These are phyloP conservation scores for Tuber borchii DNA, from an alignment of 495 filamentous ascomycete genomes.

Conservation along the genomic window DNA sequence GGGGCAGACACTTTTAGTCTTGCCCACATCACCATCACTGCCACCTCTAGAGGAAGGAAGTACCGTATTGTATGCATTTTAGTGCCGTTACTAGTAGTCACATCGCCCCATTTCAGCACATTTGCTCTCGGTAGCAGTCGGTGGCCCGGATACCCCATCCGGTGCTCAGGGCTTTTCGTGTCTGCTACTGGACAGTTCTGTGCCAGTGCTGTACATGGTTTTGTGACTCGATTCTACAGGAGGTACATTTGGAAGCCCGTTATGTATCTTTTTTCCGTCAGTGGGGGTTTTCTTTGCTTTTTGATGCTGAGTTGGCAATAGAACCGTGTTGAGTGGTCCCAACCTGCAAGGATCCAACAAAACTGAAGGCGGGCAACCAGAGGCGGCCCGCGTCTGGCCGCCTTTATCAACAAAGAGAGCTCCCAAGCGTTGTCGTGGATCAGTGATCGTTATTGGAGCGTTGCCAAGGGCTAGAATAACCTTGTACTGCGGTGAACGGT, in stretches of 20 bases:
- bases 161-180: not conserved
- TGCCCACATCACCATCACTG: not conserved
- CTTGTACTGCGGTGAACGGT: not conserved
- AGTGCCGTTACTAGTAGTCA: not conserved
- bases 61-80: not conserved
- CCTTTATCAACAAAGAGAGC: not conserved
- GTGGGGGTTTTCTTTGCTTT: slow-evolving; percentile 3
- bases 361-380: not conserved
- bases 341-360: slow-evolving; percentile 1
- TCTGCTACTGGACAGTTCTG: not conserved
- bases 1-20: not conserved
- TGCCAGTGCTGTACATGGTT: slow-evolving; percentile 1
- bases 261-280: not conserved
- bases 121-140: not conserved
- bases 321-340: not conserved
- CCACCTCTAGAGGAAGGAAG: not conserved
- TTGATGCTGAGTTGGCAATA: not conserved
- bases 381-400: slow-evolving; percentile 5
- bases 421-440: not conserved
- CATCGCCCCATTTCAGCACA: not conserved
- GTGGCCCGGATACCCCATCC: not conserved
- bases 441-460: not conserved
- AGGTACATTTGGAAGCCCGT: not conserved
- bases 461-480: not conserved
- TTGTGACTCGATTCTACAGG: not conserved